Base-by-base conservation (phyloP, 208 protist genomes). In the Leishmania gerbilli region DNA sequence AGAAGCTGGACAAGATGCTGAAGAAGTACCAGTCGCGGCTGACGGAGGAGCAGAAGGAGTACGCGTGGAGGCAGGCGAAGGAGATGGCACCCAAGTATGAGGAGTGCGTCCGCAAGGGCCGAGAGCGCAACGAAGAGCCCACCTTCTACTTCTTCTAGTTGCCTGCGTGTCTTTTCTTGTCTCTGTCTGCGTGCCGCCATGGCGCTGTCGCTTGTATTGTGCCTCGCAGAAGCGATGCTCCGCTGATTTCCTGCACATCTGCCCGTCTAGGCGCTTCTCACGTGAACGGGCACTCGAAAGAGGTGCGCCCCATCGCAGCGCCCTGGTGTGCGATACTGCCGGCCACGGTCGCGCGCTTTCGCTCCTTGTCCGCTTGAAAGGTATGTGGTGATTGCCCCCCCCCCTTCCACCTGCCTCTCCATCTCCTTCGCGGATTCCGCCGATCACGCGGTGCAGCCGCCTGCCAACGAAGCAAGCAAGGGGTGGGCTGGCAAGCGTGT, bases 31-130 rank as follows among this genome's bases (percentile, higher is more conserved):
- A 93, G 71, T 89, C 89, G 27, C 72, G 90, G 45, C 84, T 98
- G 13, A 96, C 92, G 4, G 95, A 98, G 82, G 91, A 94, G 15
- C 92, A 95, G 87, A 95, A 95, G 87, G 92, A 95, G 81, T 91
- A 93, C 78, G 93, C 93, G 55, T 96, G 90, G 91, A 89, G 90
- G 84, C 92, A 96, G 77, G 95, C 95, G 72, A 98, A 96, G 88
- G 92, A 96, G 77, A 92, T 96, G 87, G 95, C 95, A 15, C 93
- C 95, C 19, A 94, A 93, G 85, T 98, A 96, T 77, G 92, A 95
- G 81, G 88, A 92, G 79, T 89, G 88, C 67, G 89, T 98, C 74
- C 92, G 93, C 34, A 89, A 93, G 55, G 90, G 92, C 31, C 86
- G 91, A 11, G 92, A 95, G 82, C 88, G 89, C 49, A 93, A 94